Evolutionary conservation across 352 stramenopile species (phyloP).

Genomic region (Plasmopara halstedii): DNA sequence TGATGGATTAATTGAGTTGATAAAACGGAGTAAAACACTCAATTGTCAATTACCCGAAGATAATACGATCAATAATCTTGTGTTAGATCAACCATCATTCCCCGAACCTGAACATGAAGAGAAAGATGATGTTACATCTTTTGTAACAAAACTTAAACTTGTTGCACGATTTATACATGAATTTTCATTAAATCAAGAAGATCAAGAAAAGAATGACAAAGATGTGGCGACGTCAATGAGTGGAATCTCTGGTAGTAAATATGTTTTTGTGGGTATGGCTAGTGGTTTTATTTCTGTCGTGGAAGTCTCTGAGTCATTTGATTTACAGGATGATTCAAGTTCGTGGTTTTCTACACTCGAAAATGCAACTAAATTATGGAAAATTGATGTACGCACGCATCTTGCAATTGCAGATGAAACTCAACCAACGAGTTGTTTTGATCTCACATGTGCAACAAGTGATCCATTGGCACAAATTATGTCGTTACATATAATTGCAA

Average conservation of each 20-base stretch:
- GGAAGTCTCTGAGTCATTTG: constrained; percentile 23
- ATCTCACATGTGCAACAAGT: constrained; percentile 38
- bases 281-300: constrained; percentile 66
- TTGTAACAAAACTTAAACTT: constrained; percentile 12
- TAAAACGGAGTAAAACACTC: constrained; percentile 10
- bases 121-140: constrained; percentile 9
- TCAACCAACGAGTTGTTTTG: constrained; percentile 37
- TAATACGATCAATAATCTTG: constrained; percentile 3
- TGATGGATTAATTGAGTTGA: constrained; percentile 31
- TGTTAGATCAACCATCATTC: constrained; percentile 19
- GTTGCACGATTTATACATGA: constrained; percentile 35
- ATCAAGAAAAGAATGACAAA: constrained; percentile 28
- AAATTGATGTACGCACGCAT: constrained; percentile 70
- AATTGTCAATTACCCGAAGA: background rate
- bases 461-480: constrained; percentile 21
- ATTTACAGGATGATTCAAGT: background rate
- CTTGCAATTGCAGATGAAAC: constrained; percentile 18
- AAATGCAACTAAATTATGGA: constrained; percentile 47
- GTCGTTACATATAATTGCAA: constrained; percentile 51
- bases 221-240: constrained; percentile 45
- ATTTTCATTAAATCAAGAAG: constrained; percentile 55
- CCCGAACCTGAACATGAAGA: constrained; percentile 6
- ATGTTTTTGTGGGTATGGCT: constrained; percentile 66
- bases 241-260: constrained; percentile 41
- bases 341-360: constrained; percentile 28